Evolutionary conservation across 179 eudicot genomes (phyloP), one percentile per base, ranked within the genome.

Genomic region (Amaranthus tricolor): DNA sequence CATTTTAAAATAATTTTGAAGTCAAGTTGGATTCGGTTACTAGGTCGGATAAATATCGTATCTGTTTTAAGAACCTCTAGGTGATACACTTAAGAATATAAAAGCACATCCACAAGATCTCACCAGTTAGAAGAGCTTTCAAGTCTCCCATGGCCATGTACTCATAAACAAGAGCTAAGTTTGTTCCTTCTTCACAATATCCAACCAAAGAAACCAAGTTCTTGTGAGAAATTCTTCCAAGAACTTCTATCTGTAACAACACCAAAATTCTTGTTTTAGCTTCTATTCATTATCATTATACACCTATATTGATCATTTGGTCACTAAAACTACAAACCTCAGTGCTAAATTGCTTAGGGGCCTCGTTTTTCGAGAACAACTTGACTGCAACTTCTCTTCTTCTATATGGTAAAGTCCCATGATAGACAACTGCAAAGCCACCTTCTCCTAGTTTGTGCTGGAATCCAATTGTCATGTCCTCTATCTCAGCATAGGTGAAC

Each of bases 61-160:
- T 62, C 44, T 58, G 45, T 57, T 10, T 12, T 14, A 67, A 47
- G 3, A 31, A 61, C 12, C 11, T n/a, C 53, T 13, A 10, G 4
- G 53, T 51, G 31, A n/a, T 12, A 47, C 49, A 44, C 58, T 21
- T 19, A n/a, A 7, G 15, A 53, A 53, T 9, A 9, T 53, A 53
- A 14, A 53, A 53, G 1, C 56, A 53, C 12, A 53, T 53, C 12
- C 56, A 53, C 56, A n/a, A 58, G 24, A 5, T 13, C 51, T 59
- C 62, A 62, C 68, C 49, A 61, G 48, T 49, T 7, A 62, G 53
- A 50, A 49, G 50, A 60, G 49, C 63, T 59, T 56, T 61, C 64
- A 78, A 78, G 74, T 73, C 70, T 49, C 81, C 81, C 12, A 16
- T 52, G 20, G 72, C 70, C 81, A 78, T 78, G 61, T 11, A 77